These are phyloP conservation scores for Microdochium bolleyi DNA, from an alignment of 2,329 filamentous ascomycete genomes.

Conservation along the genomic window DNA sequence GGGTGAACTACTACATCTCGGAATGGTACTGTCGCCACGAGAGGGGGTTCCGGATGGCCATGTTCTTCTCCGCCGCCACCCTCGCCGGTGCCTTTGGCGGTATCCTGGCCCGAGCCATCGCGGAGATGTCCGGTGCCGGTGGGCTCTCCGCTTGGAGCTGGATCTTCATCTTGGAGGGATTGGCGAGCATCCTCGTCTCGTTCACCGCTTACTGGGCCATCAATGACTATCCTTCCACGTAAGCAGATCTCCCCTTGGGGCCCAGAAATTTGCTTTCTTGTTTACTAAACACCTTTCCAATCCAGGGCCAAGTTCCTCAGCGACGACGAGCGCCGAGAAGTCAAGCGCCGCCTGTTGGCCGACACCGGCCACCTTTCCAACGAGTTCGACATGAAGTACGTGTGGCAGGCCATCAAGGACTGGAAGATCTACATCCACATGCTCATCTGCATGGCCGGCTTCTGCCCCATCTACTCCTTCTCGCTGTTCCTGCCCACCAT, in stretches of 20 bases:
- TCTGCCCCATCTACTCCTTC: constrained; percentile 51
- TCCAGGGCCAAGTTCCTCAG: constrained; percentile 38
- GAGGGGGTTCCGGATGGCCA: constrained; percentile 51
- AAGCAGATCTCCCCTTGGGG: background rate
- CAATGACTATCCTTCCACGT: constrained; percentile 47
- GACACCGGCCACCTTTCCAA: constrained; percentile 42
- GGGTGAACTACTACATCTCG: constrained; percentile 51
- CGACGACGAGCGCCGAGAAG: constrained; percentile 30
- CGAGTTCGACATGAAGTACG: constrained; percentile 47
- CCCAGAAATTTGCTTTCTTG: background rate
- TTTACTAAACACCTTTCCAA: constrained; percentile 1
- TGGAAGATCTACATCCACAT: constrained; percentile 50
- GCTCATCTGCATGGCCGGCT: constrained; percentile 53
- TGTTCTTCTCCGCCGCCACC: constrained; percentile 50
- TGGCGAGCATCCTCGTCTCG: constrained; percentile 41
- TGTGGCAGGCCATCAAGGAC: constrained; percentile 48
- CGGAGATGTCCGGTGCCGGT: constrained; percentile 43
- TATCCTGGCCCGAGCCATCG: constrained; percentile 50
- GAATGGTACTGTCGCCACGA: constrained; percentile 54
- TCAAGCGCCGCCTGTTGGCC: constrained; percentile 31
- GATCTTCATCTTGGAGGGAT: constrained; percentile 69
- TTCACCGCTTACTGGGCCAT: constrained; percentile 41
- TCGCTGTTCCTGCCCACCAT: constrained; percentile 56
- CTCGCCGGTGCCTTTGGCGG: constrained; percentile 56
- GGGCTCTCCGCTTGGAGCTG: constrained; percentile 60